A percentile compares a stretch with the other conserved stretches of the same genome.
Evolutionary conservation across 495 filamentous ascomycete species (phyloP).

Genomic region (Ascobolus immersus): DNA sequence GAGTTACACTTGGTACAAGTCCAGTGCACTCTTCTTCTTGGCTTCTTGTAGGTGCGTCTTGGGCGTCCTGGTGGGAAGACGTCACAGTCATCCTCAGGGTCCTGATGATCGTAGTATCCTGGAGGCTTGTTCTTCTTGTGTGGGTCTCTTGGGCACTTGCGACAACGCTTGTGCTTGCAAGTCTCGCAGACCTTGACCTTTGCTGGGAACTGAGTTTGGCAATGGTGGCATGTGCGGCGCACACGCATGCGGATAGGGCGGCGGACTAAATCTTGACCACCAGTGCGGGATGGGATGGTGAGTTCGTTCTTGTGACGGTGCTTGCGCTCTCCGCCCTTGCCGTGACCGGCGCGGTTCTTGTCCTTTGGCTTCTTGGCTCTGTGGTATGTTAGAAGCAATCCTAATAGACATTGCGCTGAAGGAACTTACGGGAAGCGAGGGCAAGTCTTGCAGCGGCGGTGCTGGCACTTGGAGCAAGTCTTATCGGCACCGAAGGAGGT

Average conservation of each 20-base stretch:
- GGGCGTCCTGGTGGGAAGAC: slow-evolving; percentile 8
- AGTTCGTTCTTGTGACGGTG: slow-evolving; percentile 20
- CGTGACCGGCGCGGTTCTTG: slow-evolving; percentile 11
- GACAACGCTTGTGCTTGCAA: slow-evolving; percentile 57
- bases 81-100: slow-evolving; percentile 10
- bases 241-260: slow-evolving; percentile 42
- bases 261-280: slow-evolving; percentile 43
- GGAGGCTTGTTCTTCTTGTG: slow-evolving; percentile 15
- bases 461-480: slow-evolving; percentile 45
- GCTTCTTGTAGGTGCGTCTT: slow-evolving; percentile 13
- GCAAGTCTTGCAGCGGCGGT: slow-evolving; percentile 55
- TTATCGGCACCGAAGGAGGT: slow-evolving; percentile 45
- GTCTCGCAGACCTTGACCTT: slow-evolving; percentile 38
- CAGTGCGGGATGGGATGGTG: slow-evolving; percentile 35
- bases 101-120: slow-evolving; percentile 14
- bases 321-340: slow-evolving; percentile 14
- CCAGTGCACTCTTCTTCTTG: slow-evolving; percentile 15
- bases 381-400: slow-evolving; percentile 11
- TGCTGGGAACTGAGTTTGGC: slow-evolving; percentile 34
- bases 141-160: slow-evolving; percentile 53
- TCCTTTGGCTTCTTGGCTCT: slow-evolving; percentile 16
- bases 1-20: slow-evolving; percentile 14
- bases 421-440: slow-evolving; percentile 34
- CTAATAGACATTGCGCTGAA: neutral
- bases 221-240: slow-evolving; percentile 53